Conservation (phyloP, 2,329 filamentous ascomycete species). For the Talaromyces sp. region DNA sequence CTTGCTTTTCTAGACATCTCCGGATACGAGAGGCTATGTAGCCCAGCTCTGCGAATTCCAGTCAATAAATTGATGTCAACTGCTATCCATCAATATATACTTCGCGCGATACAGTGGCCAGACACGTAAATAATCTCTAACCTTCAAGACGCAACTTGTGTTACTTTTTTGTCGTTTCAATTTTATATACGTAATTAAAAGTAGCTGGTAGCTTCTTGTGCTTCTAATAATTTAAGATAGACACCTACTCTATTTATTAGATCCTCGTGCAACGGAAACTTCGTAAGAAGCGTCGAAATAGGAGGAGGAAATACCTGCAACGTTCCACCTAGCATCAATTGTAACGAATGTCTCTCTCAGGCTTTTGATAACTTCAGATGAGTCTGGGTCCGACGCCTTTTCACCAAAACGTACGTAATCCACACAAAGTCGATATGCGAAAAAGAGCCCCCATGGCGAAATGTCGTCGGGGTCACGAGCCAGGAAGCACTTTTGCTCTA, state of each 20-base stretch:
- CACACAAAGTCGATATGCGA: constrained; percentile 18
- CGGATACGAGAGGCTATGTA: neutral
- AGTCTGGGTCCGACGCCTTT: neutral
- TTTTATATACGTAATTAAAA: neutral
- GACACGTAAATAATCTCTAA: neutral
- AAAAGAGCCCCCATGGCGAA: constrained; percentile 21
- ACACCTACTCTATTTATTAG: neutral
- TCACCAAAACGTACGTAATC: constrained; percentile 8
- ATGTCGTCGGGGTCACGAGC: constrained; percentile 17
- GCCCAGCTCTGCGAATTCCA: neutral
- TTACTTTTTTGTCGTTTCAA: neutral
- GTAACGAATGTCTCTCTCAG: constrained; percentile 1
- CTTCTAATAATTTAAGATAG: constrained; percentile 5
- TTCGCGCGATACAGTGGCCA: no score
- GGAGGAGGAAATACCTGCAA: neutral
- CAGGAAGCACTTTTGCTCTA: constrained; percentile 16
- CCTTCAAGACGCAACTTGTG: neutral
- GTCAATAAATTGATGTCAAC: neutral
- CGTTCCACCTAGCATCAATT: constrained; percentile 5
- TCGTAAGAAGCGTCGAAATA: neutral
- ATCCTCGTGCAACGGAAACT: neutral
- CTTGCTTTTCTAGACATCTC: neutral
- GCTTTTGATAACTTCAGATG: neutral
- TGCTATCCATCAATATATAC: neutral
- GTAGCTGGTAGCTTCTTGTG: neutral